phyloP scores from a whole-genome alignment of 805 yeast genomes.

The Wickerhamiella occidentalis region DNA sequence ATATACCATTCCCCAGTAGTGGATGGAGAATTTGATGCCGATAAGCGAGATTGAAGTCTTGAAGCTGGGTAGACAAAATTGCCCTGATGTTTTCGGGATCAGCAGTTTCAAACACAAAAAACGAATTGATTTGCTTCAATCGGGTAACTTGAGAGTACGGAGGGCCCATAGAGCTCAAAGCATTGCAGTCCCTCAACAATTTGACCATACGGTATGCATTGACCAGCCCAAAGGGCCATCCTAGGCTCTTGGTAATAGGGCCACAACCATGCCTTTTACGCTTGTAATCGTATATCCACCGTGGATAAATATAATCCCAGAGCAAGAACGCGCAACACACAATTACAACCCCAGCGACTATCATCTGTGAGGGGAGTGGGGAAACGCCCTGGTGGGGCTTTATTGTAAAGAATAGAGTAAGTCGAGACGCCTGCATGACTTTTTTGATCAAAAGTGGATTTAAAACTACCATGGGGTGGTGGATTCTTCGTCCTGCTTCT shows the following conservation, averaged over 20 bases:
- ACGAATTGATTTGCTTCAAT: not conserved
- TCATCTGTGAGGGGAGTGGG: not conserved
- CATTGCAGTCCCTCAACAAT: not conserved
- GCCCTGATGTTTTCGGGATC: slow-evolving; percentile 28
- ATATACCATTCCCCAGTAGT: slow-evolving; percentile 27
- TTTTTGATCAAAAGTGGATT: no score
- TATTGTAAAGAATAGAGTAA: no score
- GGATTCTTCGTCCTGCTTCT: slow-evolving; percentile 23
- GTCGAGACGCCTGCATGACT: no score
- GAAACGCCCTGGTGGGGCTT: no score
- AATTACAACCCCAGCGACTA: not conserved
- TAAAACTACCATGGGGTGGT: not conserved
- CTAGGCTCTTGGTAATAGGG: not conserved
- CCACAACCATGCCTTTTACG: slow-evolving; percentile 3
- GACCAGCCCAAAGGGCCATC: slow-evolving; percentile 11
- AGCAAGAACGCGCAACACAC: no score
- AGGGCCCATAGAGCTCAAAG: not conserved
- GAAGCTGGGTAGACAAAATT: slow-evolving; percentile 25
- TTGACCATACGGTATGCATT: not conserved
- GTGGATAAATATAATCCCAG: slow-evolving; percentile 10
- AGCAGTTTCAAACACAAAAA: slow-evolving; percentile 15
- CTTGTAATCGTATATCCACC: slow-evolving; percentile 7
- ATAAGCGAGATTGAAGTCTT: slow-evolving; percentile 24
- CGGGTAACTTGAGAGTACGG: not conserved
- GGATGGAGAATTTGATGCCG: slow-evolving; percentile 23